Evolutionary conservation across 2,329 filamentous ascomycete genomes (phyloP), one percentile per base, ranked within the genome.

Genomic region (Saccharata proteae): DNA sequence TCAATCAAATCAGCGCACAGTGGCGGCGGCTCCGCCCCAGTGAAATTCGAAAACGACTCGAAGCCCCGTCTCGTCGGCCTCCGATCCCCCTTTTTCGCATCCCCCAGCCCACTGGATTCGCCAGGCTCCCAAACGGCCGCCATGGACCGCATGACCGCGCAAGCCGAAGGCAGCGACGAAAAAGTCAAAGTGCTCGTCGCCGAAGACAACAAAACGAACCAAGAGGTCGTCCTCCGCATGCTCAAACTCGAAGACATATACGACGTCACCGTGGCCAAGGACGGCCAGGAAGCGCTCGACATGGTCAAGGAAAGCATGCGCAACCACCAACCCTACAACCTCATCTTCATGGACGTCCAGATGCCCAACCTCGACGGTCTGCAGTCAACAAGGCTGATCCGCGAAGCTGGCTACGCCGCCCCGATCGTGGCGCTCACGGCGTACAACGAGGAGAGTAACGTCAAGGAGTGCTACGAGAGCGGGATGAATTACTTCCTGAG

Each of bases 261-360:
- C 51, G 82, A 93, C 49, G 83, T 93, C 11, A 88, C 81, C 0
- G 78, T 93, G 30, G 86, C 85, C 31, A 82, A 83, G 49, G 47
- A 61, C 32, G 58, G 58, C 0, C 81, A 92, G 53, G 82, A 93
- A 56, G 86, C 86, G 0, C 82, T 85, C 37, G 84, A 93, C 39
- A 65, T 80, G 16, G 85, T 93, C 41, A 86, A 84, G 50, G 74
- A 74, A 11, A 80, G 76, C 40, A 90, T 93, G 80, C 73, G 77
- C 29, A 69, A 69, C 16, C 69, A 77, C 31, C 65, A 70, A 33
- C 69, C 70, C 3, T 93, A 88, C 49, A 83, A 93, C 43, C 65
- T 94, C 16, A 88, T 94, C 40, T 90, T 93, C 49, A 94, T 93
- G 86, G 86, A 94, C 46, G 79, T 93, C 6, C 83, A 82, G 57